Conservation (phyloP, 129 eudicot genomes). For the Lactuca sativa region DNA sequence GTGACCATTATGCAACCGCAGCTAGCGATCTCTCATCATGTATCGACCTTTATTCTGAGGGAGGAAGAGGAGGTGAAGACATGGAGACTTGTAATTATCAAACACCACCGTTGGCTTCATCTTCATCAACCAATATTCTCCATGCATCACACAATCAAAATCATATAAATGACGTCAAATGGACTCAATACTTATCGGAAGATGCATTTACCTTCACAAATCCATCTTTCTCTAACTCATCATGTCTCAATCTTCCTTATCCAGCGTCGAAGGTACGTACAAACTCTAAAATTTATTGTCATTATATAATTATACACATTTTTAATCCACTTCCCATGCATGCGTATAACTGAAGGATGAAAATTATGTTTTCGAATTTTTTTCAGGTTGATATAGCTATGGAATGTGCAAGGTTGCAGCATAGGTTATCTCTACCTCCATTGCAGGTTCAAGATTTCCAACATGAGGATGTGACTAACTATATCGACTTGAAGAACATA, state of each 20-base stretch:
- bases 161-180: constrained; percentile 53
- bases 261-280: constrained; percentile 67
- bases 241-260: constrained; percentile 36
- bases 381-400: constrained; percentile 80
- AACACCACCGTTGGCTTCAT: constrained; percentile 34
- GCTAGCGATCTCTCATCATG: constrained; percentile 64
- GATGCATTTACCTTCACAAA: constrained; percentile 65
- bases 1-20: constrained; percentile 38
- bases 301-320: background rate
- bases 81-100: constrained; percentile 44
- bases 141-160: constrained; percentile 35
- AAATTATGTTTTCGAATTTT: background rate
- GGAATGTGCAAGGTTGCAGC: constrained; percentile 93
- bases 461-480: constrained; percentile 24
- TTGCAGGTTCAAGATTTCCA: constrained; percentile 70
- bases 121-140: constrained; percentile 40
- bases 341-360: background rate
- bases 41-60: constrained; percentile 53
- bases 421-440: constrained; percentile 69
- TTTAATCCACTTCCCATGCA: constrained; percentile 1
- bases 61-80: constrained; percentile 54
- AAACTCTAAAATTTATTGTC: background rate
- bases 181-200: constrained; percentile 86
- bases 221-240: constrained; percentile 44
- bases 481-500: constrained; percentile 31